Evolutionary conservation across 768 basidiomycete species (phyloP).

Genomic region (Psilocybe cubensis): DNA sequence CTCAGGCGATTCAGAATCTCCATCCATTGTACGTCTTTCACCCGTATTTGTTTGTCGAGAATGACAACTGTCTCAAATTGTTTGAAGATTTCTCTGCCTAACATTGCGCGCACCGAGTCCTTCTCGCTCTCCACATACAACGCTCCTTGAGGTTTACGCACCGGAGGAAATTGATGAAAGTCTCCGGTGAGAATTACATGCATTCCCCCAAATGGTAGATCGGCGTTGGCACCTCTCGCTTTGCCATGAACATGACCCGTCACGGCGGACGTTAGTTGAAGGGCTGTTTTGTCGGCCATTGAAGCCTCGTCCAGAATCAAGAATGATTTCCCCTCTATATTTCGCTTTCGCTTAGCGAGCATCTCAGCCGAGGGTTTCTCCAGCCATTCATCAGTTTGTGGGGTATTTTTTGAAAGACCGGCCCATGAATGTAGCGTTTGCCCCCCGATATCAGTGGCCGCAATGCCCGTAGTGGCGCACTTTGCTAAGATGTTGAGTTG

Average conservation of each 20-base stretch:
- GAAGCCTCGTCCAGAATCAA: constrained; percentile 46
- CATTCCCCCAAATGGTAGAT: constrained; percentile 36
- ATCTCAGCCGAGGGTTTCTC: neutral
- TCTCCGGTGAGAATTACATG: constrained; percentile 45
- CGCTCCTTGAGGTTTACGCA: constrained; percentile 24
- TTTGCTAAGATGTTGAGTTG: constrained; percentile 28
- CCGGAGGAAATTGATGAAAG: constrained; percentile 51
- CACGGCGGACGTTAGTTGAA: constrained; percentile 23
- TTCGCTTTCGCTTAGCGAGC: constrained; percentile 11
- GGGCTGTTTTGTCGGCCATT: constrained; percentile 34
- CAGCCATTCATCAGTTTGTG: neutral
- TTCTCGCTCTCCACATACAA: constrained; percentile 22
- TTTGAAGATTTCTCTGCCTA: constrained; percentile 28
- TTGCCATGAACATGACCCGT: constrained; percentile 12
- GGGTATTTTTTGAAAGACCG: constrained; percentile 16
- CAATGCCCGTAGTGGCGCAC: constrained; percentile 42
- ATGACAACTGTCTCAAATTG: constrained; percentile 37
- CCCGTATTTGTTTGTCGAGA: constrained; percentile 37
- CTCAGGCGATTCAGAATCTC: constrained; percentile 31
- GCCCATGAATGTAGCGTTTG: constrained; percentile 37
- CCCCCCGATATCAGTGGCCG: constrained; percentile 41
- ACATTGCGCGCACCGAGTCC: neutral
- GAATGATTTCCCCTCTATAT: constrained; percentile 23
- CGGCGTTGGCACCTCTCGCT: neutral
- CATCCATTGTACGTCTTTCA: constrained; percentile 32